Percentiles rank a stretch among this genome's conserved stretches.
These are phyloP conservation scores for Aspergillus biplanus DNA, from an alignment of 495 filamentous ascomycete species.

Conservation along the genomic window DNA sequence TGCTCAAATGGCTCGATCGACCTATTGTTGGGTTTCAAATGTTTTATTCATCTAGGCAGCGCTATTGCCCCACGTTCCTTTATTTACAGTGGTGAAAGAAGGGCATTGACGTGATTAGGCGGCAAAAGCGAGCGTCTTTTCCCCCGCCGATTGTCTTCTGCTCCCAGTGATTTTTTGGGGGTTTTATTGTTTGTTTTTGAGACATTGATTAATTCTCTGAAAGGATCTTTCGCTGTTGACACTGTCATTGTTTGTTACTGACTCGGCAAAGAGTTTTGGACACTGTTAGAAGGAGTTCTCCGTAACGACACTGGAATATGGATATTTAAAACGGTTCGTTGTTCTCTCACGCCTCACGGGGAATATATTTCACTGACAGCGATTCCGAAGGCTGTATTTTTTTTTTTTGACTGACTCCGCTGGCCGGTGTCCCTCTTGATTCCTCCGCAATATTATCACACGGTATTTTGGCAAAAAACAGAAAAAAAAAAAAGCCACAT, in stretches of 20 bases:
- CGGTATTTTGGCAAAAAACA: conserved; percentile 1
- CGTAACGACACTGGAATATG: neutral
- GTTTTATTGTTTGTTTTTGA: neutral
- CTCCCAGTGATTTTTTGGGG: neutral
- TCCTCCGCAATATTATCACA: conserved; percentile 5
- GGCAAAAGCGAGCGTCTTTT: neutral
- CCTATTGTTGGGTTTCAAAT: conserved; percentile 18
- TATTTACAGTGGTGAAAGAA: neutral
- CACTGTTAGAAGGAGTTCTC: neutral
- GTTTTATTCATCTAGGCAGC: conserved; percentile 7
- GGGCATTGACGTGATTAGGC: no score
- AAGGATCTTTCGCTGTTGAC: neutral
- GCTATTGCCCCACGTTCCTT: neutral
- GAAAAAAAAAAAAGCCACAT: conserved; percentile 6
- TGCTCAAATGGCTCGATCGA: conserved; percentile 4
- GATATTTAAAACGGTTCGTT: neutral
- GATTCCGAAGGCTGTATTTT: conserved; percentile 10
- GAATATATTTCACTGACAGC: conserved; percentile 4
- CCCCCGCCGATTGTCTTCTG: neutral
- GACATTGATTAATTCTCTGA: neutral
- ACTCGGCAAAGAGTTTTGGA: neutral
- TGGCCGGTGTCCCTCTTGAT: conserved; percentile 21
- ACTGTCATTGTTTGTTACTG: neutral
- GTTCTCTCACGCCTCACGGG: neutral
- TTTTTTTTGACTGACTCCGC: conserved; percentile 19